Base-by-base conservation (phyloP, 2,329 filamentous ascomycete species). In the Beauveria australis region DNA sequence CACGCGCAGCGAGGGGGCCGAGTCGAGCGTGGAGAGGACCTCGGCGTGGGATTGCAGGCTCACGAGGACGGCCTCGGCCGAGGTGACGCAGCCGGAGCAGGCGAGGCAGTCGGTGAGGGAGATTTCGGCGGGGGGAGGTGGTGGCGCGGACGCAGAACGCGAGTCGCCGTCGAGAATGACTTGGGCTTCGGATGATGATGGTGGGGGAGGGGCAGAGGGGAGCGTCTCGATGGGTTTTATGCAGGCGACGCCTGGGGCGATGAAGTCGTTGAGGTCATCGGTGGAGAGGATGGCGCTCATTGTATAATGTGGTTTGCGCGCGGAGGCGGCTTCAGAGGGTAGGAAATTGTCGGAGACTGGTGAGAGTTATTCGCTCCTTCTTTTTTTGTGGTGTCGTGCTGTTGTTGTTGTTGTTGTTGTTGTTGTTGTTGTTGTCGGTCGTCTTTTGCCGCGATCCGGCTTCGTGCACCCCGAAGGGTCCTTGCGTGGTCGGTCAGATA, bases 191-290 rank as follows among this genome's bases (percentile, higher is more conserved):
- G 79, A 74, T 64, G 69, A 61, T 53, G 69, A 48, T 16, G 62
- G 46, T 26, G 63, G 64, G 46, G 71, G 66, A 65, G 82, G 80
- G 24, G 51, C 48, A 22, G 81, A 75, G 2, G 94, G 93, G 16
- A 99, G 84, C 2, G 91, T 95, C 74, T 99, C 94, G 72, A 99
- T 83, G 30, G 94, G 94, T 71, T 99, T 97, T 75, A 99, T 97
- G 77, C 94, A 99, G 64, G 94, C 94, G 70, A 99, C 92, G 64
- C 93, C 92, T 16, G 94, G 94, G 61, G 90, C 94, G 72, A 99
- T 99, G 78, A 99, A 99, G 80, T 99, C 94, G 80, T 99, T 99
- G 63, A 99, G 81, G 74, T 97, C 92, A 79, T 99, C 93, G 70
- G 89, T 88, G 61, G 92, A 97, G 69, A 99, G 88, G 70, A 99